Evolutionary conservation across 768 basidiomycete genomes (phyloP).

Genomic region (Flagelloscypha sp.): DNA sequence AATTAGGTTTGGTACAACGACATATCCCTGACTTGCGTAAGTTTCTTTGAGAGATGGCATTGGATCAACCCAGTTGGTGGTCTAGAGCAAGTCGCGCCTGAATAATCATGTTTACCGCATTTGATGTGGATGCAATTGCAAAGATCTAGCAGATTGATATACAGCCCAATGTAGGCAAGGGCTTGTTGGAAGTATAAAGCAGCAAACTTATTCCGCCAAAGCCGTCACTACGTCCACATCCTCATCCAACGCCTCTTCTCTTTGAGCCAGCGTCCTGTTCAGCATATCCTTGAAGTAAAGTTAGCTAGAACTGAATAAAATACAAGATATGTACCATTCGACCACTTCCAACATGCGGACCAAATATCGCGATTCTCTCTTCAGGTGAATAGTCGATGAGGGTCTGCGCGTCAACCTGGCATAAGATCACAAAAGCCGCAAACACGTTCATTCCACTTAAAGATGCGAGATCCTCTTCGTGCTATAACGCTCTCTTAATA

Average conservation of each 20-base stretch:
- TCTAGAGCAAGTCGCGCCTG: too few species aligned
- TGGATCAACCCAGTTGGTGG: too few species aligned
- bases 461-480: constrained; percentile 49
- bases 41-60: constrained; percentile 33
- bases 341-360: constrained; percentile 37
- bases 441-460: constrained; percentile 63
- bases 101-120: too few species aligned
- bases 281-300: constrained; percentile 1
- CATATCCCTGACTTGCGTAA: constrained; percentile 61
- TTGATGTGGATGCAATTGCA: too few species aligned
- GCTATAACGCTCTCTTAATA: constrained; percentile 36
- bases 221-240: too few species aligned
- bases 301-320: not conserved
- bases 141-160: too few species aligned
- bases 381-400: constrained; percentile 47
- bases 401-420: constrained; percentile 41
- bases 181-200: too few species aligned
- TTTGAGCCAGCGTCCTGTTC: too few species aligned
- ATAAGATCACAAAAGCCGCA: constrained; percentile 57
- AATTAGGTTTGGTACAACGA: constrained; percentile 52
- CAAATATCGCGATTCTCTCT: constrained; percentile 37
- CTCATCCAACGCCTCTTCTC: too few species aligned
- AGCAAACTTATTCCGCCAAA: too few species aligned
- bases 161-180: too few species aligned
- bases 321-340: constrained; percentile 42